phyloP scores from a whole-genome alignment of 768 basidiomycete genomes.

The Multifurca ochricompacta region DNA sequence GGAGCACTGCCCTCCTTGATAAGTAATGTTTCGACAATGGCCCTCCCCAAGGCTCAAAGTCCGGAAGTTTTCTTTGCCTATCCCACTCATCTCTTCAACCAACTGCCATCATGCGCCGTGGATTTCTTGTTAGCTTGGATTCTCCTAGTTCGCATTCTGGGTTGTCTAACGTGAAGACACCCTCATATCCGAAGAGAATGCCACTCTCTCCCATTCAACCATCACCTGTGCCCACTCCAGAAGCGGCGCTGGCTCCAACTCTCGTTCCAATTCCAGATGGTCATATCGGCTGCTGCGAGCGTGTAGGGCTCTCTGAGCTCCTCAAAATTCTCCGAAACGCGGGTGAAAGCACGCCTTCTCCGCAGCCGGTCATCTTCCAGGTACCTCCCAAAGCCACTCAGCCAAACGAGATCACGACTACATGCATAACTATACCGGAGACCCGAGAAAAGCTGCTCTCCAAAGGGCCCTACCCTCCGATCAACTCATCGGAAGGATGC shows the following conservation, averaged over 20 bases:
- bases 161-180: not conserved
- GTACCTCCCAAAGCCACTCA: not conserved
- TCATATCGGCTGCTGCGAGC: slow-evolving; percentile 12
- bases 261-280: slow-evolving; percentile 6
- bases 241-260: not conserved
- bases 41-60: slow-evolving; percentile 4
- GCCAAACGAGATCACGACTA: not conserved
- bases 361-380: not conserved
- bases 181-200: not conserved
- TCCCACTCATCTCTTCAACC: not conserved
- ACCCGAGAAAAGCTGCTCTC: slow-evolving; percentile 6
- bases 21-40: too few species aligned
- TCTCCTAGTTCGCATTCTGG: not conserved
- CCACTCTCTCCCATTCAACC: not conserved
- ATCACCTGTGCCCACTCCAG: not conserved
- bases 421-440: slow-evolving; percentile 10
- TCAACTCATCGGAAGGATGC: slow-evolving; percentile 7
- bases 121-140: not conserved
- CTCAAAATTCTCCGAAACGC: slow-evolving; percentile 3
- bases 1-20: not conserved
- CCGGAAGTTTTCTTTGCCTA: not conserved
- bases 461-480: slow-evolving; percentile 1
- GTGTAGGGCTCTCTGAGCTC: slow-evolving; percentile 10
- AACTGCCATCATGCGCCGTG: slow-evolving; percentile 2
- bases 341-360: not conserved